Evolutionary conservation across 257 asterid species (phyloP).

Genomic region (Anisodus acutangulus): DNA sequence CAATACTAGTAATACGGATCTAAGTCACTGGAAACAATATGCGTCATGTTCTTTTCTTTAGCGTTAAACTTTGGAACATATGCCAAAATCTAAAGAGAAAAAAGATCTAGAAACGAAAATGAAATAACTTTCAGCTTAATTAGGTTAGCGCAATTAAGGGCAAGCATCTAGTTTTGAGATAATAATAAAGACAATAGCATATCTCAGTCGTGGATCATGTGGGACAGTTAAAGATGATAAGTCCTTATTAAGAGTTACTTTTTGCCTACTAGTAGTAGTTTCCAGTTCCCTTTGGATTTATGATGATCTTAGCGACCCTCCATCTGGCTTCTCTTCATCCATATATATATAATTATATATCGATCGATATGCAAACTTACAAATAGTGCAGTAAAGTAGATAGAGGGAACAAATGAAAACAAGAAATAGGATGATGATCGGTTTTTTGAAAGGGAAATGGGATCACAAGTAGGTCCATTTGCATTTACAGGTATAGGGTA

Average conservation of each 20-base stretch:
- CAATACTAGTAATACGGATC: background rate
- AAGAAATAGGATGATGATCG: constrained; percentile 30
- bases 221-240: background rate
- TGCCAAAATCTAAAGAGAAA: background rate
- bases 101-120: background rate
- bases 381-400: background rate
- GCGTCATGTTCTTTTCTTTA: no score
- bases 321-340: background rate
- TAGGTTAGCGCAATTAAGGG: background rate
- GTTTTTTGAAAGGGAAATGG: constrained; percentile 23
- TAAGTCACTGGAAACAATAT: background rate
- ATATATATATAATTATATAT: background rate
- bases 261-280: background rate
- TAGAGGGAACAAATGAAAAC: background rate
- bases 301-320: background rate
- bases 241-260: background rate
- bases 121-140: background rate
- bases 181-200: background rate
- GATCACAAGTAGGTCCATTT: constrained; percentile 40
- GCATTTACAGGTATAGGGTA: constrained; percentile 43
- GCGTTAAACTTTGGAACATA: background rate
- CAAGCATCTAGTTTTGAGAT: background rate
- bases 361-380: background rate
- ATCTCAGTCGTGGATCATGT: background rate
- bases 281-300: background rate